phyloP scores from a whole-genome alignment of 495 filamentous ascomycete species.

The Cudoniella acicularis region DNA sequence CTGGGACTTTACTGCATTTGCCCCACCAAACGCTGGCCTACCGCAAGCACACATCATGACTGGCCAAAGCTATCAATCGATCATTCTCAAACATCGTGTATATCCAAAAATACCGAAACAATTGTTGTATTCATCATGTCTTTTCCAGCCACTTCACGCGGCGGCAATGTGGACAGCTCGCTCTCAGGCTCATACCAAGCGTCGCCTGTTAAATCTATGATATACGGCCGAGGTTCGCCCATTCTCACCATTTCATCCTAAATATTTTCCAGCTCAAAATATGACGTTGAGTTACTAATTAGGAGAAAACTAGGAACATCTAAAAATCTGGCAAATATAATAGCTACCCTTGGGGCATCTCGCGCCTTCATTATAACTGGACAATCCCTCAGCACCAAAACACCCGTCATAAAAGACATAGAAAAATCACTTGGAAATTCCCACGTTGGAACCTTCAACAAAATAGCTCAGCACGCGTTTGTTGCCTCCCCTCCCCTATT shows the following conservation, averaged over 20 bases:
- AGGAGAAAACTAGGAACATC: slow-evolving; percentile 1
- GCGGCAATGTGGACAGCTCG: slow-evolving; percentile 1
- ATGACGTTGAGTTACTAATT: background rate
- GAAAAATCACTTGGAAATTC: slow-evolving; percentile 6
- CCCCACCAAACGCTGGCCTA: slow-evolving; percentile 1
- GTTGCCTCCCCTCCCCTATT: background rate
- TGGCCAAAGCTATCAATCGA: background rate
- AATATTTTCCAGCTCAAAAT: background rate
- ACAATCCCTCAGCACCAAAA: slow-evolving; percentile 16
- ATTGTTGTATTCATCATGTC: slow-evolving; percentile 6
- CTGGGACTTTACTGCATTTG: background rate
- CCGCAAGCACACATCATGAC: background rate
- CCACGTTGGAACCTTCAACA: slow-evolving; percentile 8
- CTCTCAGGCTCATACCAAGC: slow-evolving; percentile 7
- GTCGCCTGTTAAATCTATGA: slow-evolving; percentile 10
- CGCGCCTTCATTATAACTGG: slow-evolving; percentile 13
- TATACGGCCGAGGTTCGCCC: slow-evolving; percentile 12
- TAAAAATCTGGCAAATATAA: slow-evolving; percentile 5
- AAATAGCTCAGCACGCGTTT: slow-evolving; percentile 12
- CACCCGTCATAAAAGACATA: slow-evolving; percentile 7
- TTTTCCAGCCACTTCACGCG: background rate
- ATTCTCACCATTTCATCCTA: background rate
- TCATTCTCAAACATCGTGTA: too few species aligned
- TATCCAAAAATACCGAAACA: too few species aligned
- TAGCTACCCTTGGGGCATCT: slow-evolving; percentile 1